phyloP scores from a whole-genome alignment of 2,329 filamentous ascomycete species.

The Exophiala lecanii-corni region DNA sequence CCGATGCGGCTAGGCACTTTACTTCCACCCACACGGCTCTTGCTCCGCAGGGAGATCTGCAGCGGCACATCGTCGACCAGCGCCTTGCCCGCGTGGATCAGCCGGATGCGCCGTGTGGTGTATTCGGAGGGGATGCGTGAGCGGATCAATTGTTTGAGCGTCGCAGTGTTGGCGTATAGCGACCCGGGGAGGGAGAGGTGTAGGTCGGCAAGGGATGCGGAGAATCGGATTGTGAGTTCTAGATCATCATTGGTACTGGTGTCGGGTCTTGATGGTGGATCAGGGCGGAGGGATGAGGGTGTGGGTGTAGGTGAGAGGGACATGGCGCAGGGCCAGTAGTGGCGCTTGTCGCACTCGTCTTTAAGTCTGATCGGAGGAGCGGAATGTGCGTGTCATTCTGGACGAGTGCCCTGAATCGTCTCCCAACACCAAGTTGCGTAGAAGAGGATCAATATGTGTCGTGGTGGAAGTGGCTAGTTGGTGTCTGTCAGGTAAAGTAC shows the following conservation, averaged over 20 bases:
- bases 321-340: no score
- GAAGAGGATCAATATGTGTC: no score
- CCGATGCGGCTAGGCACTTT: constrained; percentile 41
- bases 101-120: constrained; percentile 67
- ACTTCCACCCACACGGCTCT: constrained; percentile 33
- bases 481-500: no score
- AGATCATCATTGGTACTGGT: constrained; percentile 37
- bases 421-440: no score
- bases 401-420: no score
- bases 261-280: no score
- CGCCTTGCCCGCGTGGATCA: constrained; percentile 86
- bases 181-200: constrained; percentile 62
- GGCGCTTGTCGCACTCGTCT: no score
- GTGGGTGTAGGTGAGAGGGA: not conserved
- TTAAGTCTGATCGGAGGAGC: no score
- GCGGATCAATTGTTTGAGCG: constrained; percentile 79
- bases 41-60: constrained; percentile 60
- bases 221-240: constrained; percentile 85
- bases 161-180: constrained; percentile 59
- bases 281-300: no score
- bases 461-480: no score
- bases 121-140: constrained; percentile 59
- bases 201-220: constrained; percentile 76
- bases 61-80: constrained; percentile 70
- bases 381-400: no score